Percentiles rank a stretch among this genome's conserved stretches.
Evolutionary conservation across 805 yeast genomes (phyloP).

Genomic region (Suhomyces pyralidae): DNA sequence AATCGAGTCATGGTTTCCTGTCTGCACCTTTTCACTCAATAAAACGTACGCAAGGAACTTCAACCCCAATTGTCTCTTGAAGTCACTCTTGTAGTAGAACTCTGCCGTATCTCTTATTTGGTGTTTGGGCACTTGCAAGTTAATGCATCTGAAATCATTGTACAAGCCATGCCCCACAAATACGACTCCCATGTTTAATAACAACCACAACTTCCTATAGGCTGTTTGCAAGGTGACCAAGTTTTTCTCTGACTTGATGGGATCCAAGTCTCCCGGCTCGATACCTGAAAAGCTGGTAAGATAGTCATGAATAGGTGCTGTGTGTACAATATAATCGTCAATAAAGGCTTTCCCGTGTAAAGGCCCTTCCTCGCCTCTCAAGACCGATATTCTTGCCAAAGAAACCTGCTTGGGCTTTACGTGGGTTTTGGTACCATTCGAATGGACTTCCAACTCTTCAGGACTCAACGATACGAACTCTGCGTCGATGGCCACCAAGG

Average conservation of each 20-base stretch:
- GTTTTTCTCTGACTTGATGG: slow-evolving; percentile 57
- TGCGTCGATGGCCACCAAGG: slow-evolving; percentile 90
- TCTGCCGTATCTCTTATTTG: slow-evolving; percentile 92
- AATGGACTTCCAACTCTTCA: slow-evolving; percentile 74
- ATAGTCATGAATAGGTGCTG: slow-evolving; percentile 73
- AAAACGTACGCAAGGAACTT: slow-evolving; percentile 83
- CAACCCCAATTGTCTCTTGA: slow-evolving; percentile 75
- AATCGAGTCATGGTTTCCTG: slow-evolving; percentile 93
- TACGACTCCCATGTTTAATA: slow-evolving; percentile 82
- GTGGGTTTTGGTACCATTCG: slow-evolving; percentile 65
- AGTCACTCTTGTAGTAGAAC: slow-evolving; percentile 68
- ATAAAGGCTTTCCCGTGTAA: slow-evolving; percentile 75
- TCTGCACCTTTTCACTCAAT: slow-evolving; percentile 74
- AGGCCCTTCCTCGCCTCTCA: slow-evolving; percentile 68
- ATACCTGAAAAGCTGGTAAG: slow-evolving; percentile 93
- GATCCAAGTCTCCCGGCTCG: slow-evolving; percentile 84
- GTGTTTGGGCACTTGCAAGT: slow-evolving; percentile 76
- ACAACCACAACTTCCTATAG: slow-evolving; percentile 85
- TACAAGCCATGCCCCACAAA: slow-evolving; percentile 94
- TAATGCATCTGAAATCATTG: slow-evolving; percentile 91
- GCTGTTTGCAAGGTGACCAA: slow-evolving; percentile 80
- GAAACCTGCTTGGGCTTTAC: slow-evolving; percentile 73
- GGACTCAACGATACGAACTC: slow-evolving; percentile 85
- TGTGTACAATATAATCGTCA: slow-evolving; percentile 85
- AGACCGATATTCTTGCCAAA: slow-evolving; percentile 84